Evolutionary conservation across 768 basidiomycete genomes (phyloP), one percentile per base, ranked within the genome.

Genomic region (button mushroom (Agaricus bisporus)): DNA sequence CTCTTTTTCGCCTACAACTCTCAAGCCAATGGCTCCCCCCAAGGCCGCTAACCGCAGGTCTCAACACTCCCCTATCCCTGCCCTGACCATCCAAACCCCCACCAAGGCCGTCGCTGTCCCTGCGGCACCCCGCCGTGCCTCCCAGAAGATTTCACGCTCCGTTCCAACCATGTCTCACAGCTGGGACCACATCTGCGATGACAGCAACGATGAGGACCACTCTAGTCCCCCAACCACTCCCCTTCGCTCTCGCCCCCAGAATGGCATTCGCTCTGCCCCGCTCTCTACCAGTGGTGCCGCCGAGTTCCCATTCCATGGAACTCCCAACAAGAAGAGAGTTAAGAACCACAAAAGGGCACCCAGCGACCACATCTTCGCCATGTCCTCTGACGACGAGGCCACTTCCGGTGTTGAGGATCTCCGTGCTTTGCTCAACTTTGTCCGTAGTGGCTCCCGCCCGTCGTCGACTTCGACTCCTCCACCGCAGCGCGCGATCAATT

Each of bases 181-280:
- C 60, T 64, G 46, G 71, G 88, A 88, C 66, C 87, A 85, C 2
- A 68, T 91, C 42, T 89, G 87, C 59, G 87, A 90, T 58, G 88
- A 91, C 60, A 75, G 77, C 58, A 83, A 77, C 38, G 82, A 84
- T 42, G 70, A 69, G 41, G 49, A 12, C 20, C 47, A n/a, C 44
- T 48, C 43, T 14, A 71, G 70, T 32, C 71, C 73, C 7, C 78
- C 80, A 22, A 70, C 76, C 20, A 84, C 85, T 0, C 84, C 83
- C n/a, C 68, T 74, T 41, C 82, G 77, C 51, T 63, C 72, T 44
- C 72, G 64, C 58, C 60, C 63, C 51, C 60, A 60, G 25, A 58
- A 70, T 52, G 75, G 73, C 17, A 77, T 76, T 7, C 76, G 70
- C 38, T 81, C 82, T 4, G 81, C 81, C 0, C 81, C 85, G 0